Evolutionary conservation across 768 basidiomycete genomes (phyloP), one percentile per base, ranked within the genome.

Genomic region (Mycena sanguinolenta): DNA sequence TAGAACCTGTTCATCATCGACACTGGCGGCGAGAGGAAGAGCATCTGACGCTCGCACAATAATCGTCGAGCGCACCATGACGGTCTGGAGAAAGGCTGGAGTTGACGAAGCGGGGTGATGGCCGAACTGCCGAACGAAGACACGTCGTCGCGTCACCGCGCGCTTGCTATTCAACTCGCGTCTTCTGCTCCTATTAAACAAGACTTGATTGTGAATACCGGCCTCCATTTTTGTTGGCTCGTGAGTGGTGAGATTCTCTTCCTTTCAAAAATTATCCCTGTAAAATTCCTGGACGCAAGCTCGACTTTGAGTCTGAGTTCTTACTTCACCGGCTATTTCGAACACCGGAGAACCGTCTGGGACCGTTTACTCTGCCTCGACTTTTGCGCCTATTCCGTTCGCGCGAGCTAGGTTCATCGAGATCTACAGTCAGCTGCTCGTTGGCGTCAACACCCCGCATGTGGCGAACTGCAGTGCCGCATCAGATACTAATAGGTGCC

Each of bases 1-100:
- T 55, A 53, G 50, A 61, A 97, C 97, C 87, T 95, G 92, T 80
- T 99, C 97, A 77, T 99, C 98, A 78, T 99, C 98, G 16, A 98
- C 98, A 73, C 94, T 97, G 1, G 97, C 96, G 17, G 97, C 96
- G 17, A 98, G 87, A 19, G 97, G 97, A 25, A 98, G 87, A 28
- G 93, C 94, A 80, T 96, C 95, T 13, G 89, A 90, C 28, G 94
- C 95, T 67, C 95, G 87, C 21, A 93, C 95, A 75, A 96, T 90
- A 70, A 93, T 91, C 30, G 95, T 96, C 70, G 95, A 94, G 69
- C 91, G 90, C 70, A 96, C 95, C 95, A 96, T 96, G 72, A 63
- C 55, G 36, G 69, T 67, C 62, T 71, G 63, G 67, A 63, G 59
- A 28, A 36, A 54, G 63, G 54, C 55, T 58, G 60, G 49, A 54